Evolutionary conservation across 2,329 filamentous ascomycete species (phyloP).

Genomic region (Arthrobotrys pseudoclavata): DNA sequence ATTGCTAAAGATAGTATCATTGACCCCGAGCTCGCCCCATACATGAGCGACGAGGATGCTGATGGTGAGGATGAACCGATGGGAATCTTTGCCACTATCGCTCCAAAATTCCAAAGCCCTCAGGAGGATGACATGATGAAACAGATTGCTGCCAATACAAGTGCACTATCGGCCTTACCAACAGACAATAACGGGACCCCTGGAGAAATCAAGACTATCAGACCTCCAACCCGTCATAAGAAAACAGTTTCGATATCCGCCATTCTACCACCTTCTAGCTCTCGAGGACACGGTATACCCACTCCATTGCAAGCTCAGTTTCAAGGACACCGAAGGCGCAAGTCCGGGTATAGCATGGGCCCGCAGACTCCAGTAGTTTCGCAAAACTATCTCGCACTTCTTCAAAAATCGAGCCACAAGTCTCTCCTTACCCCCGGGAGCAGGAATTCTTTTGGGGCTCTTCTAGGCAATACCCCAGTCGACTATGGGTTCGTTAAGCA

Average conservation of each 20-base stretch:
- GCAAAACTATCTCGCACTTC: conserved; percentile 54
- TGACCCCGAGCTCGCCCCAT: conserved; percentile 92
- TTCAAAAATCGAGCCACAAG: conserved; percentile 55
- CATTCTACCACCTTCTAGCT: conserved; percentile 26
- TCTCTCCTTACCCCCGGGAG: conserved; percentile 38
- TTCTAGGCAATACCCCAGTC: conserved; percentile 31
- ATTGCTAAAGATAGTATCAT: conserved; percentile 99
- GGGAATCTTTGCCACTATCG: conserved; percentile 82
- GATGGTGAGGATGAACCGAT: conserved; percentile 88
- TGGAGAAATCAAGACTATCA: conserved; percentile 41
- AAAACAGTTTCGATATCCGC: conserved; percentile 57
- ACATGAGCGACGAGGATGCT: conserved; percentile 93
- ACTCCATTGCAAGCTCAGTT: conserved; percentile 27
- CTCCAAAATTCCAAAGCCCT: conserved; percentile 65
- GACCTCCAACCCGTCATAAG: conserved; percentile 50
- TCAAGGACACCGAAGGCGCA: conserved; percentile 44
- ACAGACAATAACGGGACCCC: conserved; percentile 12
- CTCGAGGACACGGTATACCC: conserved; percentile 36
- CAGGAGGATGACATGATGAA: conserved; percentile 57
- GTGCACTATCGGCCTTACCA: conserved; percentile 27
- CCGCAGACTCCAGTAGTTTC: conserved; percentile 50
- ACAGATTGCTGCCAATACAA: conserved; percentile 50
- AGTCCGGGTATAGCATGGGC: conserved; percentile 57
- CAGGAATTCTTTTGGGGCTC: conserved; percentile 52
- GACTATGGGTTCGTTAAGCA: conserved; percentile 51